A percentile compares a stretch with the other conserved stretches of the same genome.
Evolutionary conservation across 1,284 basidiomycete species (phyloP).

Genomic region (Sutorius eximius): DNA sequence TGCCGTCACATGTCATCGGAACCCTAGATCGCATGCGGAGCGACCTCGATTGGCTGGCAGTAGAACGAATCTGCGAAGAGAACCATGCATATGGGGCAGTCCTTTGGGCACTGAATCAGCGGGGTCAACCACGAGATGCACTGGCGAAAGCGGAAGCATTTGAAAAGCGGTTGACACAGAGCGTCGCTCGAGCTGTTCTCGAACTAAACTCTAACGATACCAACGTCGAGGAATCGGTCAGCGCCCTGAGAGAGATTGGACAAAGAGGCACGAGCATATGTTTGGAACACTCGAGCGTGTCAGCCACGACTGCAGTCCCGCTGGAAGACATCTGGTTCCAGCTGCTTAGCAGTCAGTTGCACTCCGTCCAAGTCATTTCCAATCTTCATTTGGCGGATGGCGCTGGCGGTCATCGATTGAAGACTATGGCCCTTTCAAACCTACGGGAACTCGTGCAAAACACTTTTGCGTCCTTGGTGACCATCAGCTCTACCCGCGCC

Average conservation of each 20-base stretch:
- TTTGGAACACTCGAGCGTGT: constrained; percentile 56
- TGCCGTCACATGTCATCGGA: constrained; percentile 65
- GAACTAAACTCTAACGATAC: constrained; percentile 23
- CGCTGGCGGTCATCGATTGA: constrained; percentile 19
- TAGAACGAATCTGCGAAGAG: constrained; percentile 66
- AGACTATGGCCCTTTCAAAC: constrained; percentile 40
- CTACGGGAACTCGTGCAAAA: constrained; percentile 80
- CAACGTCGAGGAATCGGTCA: constrained; percentile 36
- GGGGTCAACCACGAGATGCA: constrained; percentile 64
- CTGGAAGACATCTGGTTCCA: constrained; percentile 91
- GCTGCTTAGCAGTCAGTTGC: constrained; percentile 79
- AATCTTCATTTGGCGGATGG: constrained; percentile 24
- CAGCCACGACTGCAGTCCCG: constrained; percentile 45
- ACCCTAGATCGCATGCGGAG: constrained; percentile 57
- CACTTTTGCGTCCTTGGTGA: constrained; percentile 83
- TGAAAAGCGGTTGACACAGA: constrained; percentile 54
- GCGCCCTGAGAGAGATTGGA: constrained; percentile 55
- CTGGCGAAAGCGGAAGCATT: constrained; percentile 66
- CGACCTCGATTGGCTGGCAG: constrained; percentile 56
- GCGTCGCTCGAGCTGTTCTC: constrained; percentile 45
- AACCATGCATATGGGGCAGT: constrained; percentile 72
- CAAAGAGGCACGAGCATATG: constrained; percentile 67
- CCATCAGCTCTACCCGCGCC: constrained; percentile 76
- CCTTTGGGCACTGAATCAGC: constrained; percentile 78
- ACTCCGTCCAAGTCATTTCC: constrained; percentile 73